These are phyloP conservation scores for Scutellaria galericulata DNA, from an alignment of 257 asterid genomes.

Conservation along the genomic window DNA sequence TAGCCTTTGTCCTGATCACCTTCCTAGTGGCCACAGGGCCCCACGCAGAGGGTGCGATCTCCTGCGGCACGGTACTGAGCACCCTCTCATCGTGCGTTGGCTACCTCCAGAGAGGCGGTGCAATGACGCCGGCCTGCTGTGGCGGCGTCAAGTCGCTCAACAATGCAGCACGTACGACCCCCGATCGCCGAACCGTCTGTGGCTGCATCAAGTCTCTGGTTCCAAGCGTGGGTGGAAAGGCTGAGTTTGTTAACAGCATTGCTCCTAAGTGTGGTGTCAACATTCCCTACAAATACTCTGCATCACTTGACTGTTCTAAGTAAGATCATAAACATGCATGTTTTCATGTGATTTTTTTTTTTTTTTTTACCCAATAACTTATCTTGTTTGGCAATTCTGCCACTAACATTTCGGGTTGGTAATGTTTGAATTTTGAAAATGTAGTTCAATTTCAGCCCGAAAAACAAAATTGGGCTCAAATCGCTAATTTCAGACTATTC, in stretches of 20 bases:
- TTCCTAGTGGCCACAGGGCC: not conserved
- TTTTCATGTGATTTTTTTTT: not conserved
- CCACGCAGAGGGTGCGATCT: conserved; percentile 38
- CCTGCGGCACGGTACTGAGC: conserved; percentile 37
- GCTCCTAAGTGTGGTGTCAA: conserved; percentile 46
- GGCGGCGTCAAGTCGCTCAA: conserved; percentile 31
- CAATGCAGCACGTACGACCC: conserved; percentile 34
- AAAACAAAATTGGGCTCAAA: no score
- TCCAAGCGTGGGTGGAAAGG: conserved; percentile 2
- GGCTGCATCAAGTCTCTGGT: conserved; percentile 36
- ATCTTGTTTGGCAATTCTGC: no score
- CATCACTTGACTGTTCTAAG: conserved; percentile 55
- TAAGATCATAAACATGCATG: not conserved
- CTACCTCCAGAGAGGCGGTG: conserved; percentile 28
- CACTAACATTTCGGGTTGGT: no score
- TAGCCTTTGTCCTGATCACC: not conserved
- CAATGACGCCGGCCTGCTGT: conserved; percentile 41
- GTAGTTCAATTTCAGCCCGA: no score
- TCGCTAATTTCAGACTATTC: no score
- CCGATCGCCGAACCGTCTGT: conserved; percentile 47
- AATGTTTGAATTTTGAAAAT: no score
- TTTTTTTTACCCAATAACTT: not conserved
- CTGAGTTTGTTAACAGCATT: conserved; percentile 33
- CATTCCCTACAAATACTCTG: conserved; percentile 49
- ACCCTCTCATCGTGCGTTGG: conserved; percentile 37